Percentiles rank a stretch among this genome's conserved stretches.
These are phyloP conservation scores for Gigaspora rosea DNA, from an alignment of 192 early-diverging fungal genomes.

Conservation along the genomic window DNA sequence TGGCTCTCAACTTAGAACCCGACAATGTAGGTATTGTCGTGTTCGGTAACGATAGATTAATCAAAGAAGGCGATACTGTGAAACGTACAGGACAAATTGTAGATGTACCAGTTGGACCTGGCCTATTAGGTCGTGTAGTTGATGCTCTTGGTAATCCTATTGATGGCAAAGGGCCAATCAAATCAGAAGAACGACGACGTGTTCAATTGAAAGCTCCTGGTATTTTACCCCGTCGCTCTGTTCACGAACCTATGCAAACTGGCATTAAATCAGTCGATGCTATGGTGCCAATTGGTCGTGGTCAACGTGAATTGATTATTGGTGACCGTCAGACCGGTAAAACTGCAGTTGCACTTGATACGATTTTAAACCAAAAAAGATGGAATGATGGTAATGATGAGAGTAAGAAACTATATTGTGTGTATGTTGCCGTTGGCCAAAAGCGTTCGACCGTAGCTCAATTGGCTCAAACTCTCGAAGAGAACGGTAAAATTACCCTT, in stretches of 20 bases:
- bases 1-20: conserved; percentile 99
- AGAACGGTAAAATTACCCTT: conserved; percentile 54
- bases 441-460: conserved; percentile 99
- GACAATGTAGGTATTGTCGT: conserved; percentile 99
- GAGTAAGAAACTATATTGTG: conserved; percentile 98
- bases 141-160: conserved; percentile 99
- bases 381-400: conserved; percentile 96
- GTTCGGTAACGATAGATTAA: conserved; percentile 99
- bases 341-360: conserved; percentile 98
- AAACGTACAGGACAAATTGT: conserved; percentile 99
- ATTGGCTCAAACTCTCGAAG: conserved; percentile 97
- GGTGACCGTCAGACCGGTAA: conserved; percentile 99
- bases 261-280: conserved; percentile 99
- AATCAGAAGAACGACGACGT: conserved; percentile 83
- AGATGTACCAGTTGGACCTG: conserved; percentile 95
- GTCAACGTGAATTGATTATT: conserved; percentile 99
- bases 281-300: conserved; percentile 99
- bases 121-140: conserved; percentile 96
- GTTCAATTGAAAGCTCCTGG: conserved; percentile 99
- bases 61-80: conserved; percentile 99
- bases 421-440: conserved; percentile 99
- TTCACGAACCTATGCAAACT: conserved; percentile 99
- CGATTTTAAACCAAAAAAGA: conserved; percentile 99
- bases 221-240: conserved; percentile 98
- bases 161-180: conserved; percentile 97